Evolutionary conservation across 495 filamentous ascomycete species (phyloP).

Genomic region (Sordaria brevicollis): DNA sequence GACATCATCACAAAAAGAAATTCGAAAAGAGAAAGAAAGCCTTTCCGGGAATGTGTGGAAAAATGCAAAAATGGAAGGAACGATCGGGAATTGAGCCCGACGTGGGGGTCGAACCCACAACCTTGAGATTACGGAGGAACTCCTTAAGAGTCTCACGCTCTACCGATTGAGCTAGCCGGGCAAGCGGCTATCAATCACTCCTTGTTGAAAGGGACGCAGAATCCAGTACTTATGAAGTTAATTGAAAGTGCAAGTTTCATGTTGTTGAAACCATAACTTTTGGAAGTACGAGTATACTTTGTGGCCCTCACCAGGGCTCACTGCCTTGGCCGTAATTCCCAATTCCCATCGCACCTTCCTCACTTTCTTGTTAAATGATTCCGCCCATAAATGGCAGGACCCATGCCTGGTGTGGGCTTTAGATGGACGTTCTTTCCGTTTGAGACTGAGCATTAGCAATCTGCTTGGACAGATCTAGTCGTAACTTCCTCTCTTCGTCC

Average conservation of each 20-base stretch:
- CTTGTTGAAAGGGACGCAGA: neutral
- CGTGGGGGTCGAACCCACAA: neutral
- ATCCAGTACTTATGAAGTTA: neutral
- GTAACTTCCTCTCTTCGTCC: slow-evolving; percentile 71
- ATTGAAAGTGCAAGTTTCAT: neutral
- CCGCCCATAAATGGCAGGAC: too few relatives aligned
- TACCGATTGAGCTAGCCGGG: slow-evolving; percentile 56
- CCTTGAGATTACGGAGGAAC: neutral
- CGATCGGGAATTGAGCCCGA: neutral
- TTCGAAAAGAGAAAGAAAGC: neutral
- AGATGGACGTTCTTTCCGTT: too few relatives aligned
- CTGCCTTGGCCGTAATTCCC: too few relatives aligned
- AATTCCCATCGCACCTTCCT: too few relatives aligned
- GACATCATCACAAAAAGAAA: too few relatives aligned
- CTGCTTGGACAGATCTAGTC: slow-evolving; percentile 84
- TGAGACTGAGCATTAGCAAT: too few relatives aligned
- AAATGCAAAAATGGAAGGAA: neutral
- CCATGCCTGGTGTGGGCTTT: too few relatives aligned
- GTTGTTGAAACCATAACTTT: too few relatives aligned
- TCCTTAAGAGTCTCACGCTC: slow-evolving; percentile 63
- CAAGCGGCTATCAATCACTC: neutral
- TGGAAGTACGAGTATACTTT: too few relatives aligned
- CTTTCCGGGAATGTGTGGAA: neutral
- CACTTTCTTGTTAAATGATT: too few relatives aligned
- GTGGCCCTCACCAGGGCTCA: too few relatives aligned